Evolutionary conservation across 1,284 basidiomycete genomes (phyloP).

Genomic region (Heterobasidion irregulare): DNA sequence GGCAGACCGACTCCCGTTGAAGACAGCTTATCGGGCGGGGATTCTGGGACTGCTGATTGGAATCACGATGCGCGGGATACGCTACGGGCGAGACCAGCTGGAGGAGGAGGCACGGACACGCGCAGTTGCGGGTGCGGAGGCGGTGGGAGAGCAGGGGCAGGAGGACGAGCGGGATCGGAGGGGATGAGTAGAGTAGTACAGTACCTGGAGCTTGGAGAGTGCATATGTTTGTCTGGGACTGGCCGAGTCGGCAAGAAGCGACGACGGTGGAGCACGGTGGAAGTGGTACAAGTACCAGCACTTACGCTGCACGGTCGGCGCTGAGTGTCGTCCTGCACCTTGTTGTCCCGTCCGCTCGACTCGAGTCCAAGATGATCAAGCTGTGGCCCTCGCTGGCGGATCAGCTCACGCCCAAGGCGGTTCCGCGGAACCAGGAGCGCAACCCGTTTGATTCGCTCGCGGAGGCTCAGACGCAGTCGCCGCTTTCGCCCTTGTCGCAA

Average conservation of each 20-base stretch:
- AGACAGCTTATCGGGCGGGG: constrained; percentile 37
- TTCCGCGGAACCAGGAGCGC: constrained; percentile 37
- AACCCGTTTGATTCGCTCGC: constrained; percentile 62
- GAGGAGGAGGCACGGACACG: constrained; percentile 16
- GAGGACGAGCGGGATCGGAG: not conserved
- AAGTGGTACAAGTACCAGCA: not conserved
- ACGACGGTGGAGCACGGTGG: not conserved
- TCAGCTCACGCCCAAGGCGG: constrained; percentile 66
- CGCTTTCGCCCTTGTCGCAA: not conserved
- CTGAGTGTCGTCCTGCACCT: no score
- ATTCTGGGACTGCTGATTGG: constrained; percentile 48
- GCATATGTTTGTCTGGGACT: not conserved
- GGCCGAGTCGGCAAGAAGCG: not conserved
- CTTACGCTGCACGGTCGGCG: no score
- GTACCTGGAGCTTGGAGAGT: not conserved
- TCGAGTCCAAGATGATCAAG: constrained; percentile 42
- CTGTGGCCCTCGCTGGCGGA: constrained; percentile 59
- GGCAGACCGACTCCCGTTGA: constrained; percentile 55
- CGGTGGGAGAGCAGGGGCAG: constrained; percentile 14
- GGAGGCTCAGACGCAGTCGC: not conserved
- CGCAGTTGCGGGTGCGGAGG: not conserved
- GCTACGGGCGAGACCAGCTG: constrained; percentile 29
- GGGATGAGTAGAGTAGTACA: not conserved
- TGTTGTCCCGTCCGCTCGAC: no score
- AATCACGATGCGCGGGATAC: constrained; percentile 40